Conservation (phyloP, 768 basidiomycete species). For the Clitopilus hobsonii region DNA sequence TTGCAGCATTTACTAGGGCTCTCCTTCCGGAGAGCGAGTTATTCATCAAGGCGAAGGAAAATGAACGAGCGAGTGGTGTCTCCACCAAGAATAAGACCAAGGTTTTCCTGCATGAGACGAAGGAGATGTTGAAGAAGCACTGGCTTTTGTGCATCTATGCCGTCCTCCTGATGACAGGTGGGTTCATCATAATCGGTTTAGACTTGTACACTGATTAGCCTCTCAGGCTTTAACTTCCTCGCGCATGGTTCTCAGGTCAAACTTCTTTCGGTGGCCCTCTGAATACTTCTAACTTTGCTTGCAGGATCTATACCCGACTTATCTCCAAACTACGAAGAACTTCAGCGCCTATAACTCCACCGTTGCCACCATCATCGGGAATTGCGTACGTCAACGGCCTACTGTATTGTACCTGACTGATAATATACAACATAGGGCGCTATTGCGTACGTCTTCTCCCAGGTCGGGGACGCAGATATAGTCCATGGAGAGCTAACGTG, state of each 20-base stretch:
- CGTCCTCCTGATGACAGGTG: constrained; percentile 72
- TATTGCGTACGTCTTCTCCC: constrained; percentile 14
- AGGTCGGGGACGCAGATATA: no score
- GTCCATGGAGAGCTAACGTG: no score
- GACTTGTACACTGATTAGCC: no score
- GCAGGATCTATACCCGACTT: constrained; percentile 75
- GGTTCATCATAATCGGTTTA: no score
- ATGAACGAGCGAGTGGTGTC: constrained; percentile 52
- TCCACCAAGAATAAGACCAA: constrained; percentile 54
- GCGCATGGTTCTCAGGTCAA: constrained; percentile 66
- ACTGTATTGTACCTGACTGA: no score
- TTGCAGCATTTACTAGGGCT: constrained; percentile 63
- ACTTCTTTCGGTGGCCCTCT: neutral
- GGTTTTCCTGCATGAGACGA: constrained; percentile 69
- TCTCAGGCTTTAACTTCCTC: constrained; percentile 75
- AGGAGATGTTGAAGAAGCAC: constrained; percentile 73
- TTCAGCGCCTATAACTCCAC: constrained; percentile 45
- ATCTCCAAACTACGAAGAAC: constrained; percentile 48
- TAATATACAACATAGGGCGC: constrained; percentile 13
- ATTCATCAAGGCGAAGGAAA: constrained; percentile 63
- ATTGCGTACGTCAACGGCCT: constrained; percentile 26
- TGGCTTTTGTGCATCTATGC: constrained; percentile 85
- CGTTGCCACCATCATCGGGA: constrained; percentile 66
- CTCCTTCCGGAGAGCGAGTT: constrained; percentile 72
- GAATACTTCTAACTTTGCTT: neutral